A percentile compares a stretch with the other conserved stretches of the same genome.
phyloP scores from a whole-genome alignment of 2,329 filamentous ascomycete genomes.

The Cytospora leucostoma region DNA sequence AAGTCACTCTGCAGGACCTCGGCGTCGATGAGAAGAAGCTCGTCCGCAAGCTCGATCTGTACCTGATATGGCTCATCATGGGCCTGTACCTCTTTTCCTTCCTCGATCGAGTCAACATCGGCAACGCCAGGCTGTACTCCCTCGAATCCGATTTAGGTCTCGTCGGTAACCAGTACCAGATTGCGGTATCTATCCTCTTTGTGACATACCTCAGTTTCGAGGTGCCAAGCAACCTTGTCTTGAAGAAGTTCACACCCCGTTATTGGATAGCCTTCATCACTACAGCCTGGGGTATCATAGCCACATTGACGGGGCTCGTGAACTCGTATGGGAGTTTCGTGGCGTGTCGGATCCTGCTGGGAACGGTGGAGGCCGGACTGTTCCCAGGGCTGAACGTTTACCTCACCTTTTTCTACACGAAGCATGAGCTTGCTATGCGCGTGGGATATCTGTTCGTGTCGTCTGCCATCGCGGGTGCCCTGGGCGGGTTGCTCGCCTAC shows the following conservation, averaged over 20 bases:
- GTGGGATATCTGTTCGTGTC: constrained; percentile 74
- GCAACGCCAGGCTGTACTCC: constrained; percentile 67
- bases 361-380: constrained; percentile 67
- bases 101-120: constrained; percentile 73
- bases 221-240: constrained; percentile 64
- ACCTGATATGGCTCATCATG: constrained; percentile 68
- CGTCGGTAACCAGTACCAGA: constrained; percentile 67
- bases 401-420: constrained; percentile 76
- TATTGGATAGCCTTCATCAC: constrained; percentile 68
- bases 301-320: constrained; percentile 69
- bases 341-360: constrained; percentile 69
- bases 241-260: constrained; percentile 63
- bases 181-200: constrained; percentile 67
- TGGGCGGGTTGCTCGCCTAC: constrained; percentile 72
- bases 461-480: constrained; percentile 70
- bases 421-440: constrained; percentile 69
- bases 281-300: constrained; percentile 65
- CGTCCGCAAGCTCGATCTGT: constrained; percentile 64
- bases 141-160: constrained; percentile 65
- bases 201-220: constrained; percentile 65
- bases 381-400: constrained; percentile 71
- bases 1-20: neutral
- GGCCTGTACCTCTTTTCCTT: constrained; percentile 74
- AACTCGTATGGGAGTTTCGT: constrained; percentile 65
- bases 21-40: constrained; percentile 53